phyloP scores from a whole-genome alignment of 2,329 filamentous ascomycete species.

The Graphiopsis chlorocephala region DNA sequence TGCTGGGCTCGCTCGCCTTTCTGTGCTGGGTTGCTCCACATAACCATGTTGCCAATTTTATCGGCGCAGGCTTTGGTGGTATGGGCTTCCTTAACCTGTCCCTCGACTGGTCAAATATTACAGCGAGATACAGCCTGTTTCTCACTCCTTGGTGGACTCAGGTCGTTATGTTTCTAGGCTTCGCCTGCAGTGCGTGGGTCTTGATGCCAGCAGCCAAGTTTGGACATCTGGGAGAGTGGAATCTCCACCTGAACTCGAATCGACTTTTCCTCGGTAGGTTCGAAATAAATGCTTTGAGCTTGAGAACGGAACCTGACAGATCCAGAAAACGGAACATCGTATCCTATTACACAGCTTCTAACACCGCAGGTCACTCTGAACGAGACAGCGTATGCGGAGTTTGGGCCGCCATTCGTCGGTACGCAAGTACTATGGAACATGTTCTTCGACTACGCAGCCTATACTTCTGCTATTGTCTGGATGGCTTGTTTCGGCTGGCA shows the following conservation, averaged over 20 bases:
- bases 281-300: background rate
- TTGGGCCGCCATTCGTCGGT: slow-evolving; percentile 58
- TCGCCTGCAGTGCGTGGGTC: slow-evolving; percentile 49
- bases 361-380: slow-evolving; percentile 50
- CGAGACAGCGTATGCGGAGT: slow-evolving; percentile 43
- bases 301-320: background rate
- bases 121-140: slow-evolving; percentile 48
- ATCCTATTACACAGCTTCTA: slow-evolving; percentile 44
- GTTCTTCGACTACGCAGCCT: slow-evolving; percentile 61
- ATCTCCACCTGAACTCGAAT: slow-evolving; percentile 59
- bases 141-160: slow-evolving; percentile 60
- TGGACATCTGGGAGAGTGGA: slow-evolving; percentile 53
- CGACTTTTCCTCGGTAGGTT: slow-evolving; percentile 34
- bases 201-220: slow-evolving; percentile 59
- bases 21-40: slow-evolving; percentile 62
- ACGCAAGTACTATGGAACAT: slow-evolving; percentile 57
- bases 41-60: slow-evolving; percentile 58
- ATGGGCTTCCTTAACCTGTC: slow-evolving; percentile 60
- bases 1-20: slow-evolving; percentile 59
- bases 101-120: slow-evolving; percentile 61
- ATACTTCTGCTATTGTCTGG: slow-evolving; percentile 59
- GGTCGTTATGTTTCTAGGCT: slow-evolving; percentile 47
- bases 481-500: slow-evolving; percentile 54
- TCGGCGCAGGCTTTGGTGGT: slow-evolving; percentile 58
- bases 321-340: slow-evolving; percentile 47